Evolutionary conservation across 495 filamentous ascomycete genomes (phyloP).

Genomic region (Neurospora sp.): DNA sequence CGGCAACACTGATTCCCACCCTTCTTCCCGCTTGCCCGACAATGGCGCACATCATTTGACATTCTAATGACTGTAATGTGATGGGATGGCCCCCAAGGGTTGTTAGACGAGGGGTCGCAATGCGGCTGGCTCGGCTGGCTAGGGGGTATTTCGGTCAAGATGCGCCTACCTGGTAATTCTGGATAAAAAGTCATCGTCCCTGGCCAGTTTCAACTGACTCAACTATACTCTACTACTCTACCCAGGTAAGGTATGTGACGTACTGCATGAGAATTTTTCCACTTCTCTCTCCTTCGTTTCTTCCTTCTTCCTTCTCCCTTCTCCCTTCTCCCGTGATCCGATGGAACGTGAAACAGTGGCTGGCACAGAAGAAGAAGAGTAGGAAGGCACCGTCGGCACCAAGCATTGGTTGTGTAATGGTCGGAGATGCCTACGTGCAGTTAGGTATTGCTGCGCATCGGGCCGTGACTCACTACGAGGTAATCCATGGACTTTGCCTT

Average conservation of each 20-base stretch:
- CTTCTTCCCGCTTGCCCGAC: neutral
- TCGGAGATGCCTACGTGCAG: neutral
- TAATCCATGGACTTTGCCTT: neutral
- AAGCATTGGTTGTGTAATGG: neutral
- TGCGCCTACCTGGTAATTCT: neutral
- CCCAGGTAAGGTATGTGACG: neutral
- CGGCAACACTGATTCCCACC: neutral
- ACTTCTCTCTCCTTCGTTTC: neutral
- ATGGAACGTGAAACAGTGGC: neutral
- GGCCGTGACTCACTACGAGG: neutral
- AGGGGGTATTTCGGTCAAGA: neutral
- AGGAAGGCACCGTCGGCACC: neutral
- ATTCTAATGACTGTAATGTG: neutral
- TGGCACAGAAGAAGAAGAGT: neutral
- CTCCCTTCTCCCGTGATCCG: neutral
- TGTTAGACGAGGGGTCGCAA: neutral
- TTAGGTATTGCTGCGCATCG: neutral
- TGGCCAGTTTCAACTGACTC: neutral
- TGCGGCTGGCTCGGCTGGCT: neutral
- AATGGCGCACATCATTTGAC: neutral
- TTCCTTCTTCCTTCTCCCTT: neutral
- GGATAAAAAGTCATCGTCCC: neutral
- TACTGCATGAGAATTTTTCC: neutral
- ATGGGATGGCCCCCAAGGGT: neutral
- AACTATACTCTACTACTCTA: neutral